Conservation (phyloP, 768 basidiomycete genomes). For the Termitomyces sp. region DNA sequence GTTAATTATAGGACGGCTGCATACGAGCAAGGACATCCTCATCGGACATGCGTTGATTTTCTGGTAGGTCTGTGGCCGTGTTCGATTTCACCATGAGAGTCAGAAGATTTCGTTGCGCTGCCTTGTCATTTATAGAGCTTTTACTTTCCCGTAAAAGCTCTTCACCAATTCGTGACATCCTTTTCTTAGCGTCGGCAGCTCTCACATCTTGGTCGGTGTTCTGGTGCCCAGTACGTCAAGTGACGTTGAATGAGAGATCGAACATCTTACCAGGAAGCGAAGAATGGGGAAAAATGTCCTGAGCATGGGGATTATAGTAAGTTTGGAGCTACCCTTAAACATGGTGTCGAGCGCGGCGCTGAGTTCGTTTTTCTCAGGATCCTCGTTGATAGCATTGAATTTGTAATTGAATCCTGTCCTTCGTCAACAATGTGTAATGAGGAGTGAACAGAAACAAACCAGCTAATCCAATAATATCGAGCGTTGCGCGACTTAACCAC, state of each 20-base stretch:
- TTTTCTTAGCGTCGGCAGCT: constrained; percentile 25
- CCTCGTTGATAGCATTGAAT: constrained; percentile 23
- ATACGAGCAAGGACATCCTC: constrained; percentile 18
- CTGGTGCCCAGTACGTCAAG: constrained; percentile 5
- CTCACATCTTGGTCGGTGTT: constrained; percentile 15
- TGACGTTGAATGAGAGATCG: background rate
- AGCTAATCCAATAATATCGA: constrained; percentile 76
- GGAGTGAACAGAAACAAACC: constrained; percentile 37
- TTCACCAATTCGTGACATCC: constrained; percentile 41
- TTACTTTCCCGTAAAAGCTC: constrained; percentile 45
- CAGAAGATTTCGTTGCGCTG: constrained; percentile 16
- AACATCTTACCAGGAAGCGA: constrained; percentile 32
- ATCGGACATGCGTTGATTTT: constrained; percentile 18
- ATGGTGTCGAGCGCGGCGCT: constrained; percentile 44
- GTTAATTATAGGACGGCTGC: background rate
- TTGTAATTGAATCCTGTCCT: constrained; percentile 32
- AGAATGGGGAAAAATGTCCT: constrained; percentile 28
- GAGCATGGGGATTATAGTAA: constrained; percentile 21
- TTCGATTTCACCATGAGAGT: constrained; percentile 44
- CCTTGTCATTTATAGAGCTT: constrained; percentile 17
- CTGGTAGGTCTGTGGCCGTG: constrained; percentile 40
- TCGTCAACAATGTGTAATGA: constrained; percentile 22
- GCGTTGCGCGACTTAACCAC: constrained; percentile 66
- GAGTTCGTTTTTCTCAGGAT: constrained; percentile 38
- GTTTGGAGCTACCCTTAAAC: constrained; percentile 35